Percentiles rank a stretch among this genome's conserved stretches.
Conservation (phyloP, 2,329 filamentous ascomycete genomes). For the Claviceps pusilla region DNA sequence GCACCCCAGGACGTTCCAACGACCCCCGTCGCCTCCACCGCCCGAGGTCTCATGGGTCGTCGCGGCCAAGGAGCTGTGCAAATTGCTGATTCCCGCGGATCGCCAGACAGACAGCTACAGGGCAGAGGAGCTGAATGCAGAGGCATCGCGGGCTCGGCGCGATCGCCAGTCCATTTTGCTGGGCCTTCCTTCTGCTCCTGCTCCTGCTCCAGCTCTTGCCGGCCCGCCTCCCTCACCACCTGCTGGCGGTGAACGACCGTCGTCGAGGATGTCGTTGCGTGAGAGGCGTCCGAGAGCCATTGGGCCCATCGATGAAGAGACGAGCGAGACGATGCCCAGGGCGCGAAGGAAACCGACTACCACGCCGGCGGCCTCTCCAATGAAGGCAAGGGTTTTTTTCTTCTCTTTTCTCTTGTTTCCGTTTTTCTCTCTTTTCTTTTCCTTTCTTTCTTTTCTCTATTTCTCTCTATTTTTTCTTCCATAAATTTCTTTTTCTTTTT, state of each 20-base stretch:
- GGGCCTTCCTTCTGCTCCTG: conserved; percentile 12
- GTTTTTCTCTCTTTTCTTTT: no score
- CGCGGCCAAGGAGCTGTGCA: conserved; percentile 70
- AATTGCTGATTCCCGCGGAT: conserved; percentile 62
- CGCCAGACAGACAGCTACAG: conserved; percentile 63
- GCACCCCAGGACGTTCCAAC: conserved; percentile 8
- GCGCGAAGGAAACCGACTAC: conserved; percentile 49
- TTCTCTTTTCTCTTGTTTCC: no score
- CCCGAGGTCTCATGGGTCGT: conserved; percentile 76
- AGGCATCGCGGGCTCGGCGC: conserved; percentile 45
- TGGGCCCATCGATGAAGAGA: conserved; percentile 35
- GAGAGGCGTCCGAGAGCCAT: conserved; percentile 49
- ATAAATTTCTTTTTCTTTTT: no score
- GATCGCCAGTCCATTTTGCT: conserved; percentile 45
- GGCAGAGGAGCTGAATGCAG: conserved; percentile 62
- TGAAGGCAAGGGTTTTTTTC: conserved; percentile 13
- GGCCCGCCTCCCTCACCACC: conserved; percentile 2
- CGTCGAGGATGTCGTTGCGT: conserved; percentile 55
- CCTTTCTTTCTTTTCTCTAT: no score
- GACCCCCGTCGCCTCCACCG: conserved; percentile 49
- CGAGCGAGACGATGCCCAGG: conserved; percentile 15
- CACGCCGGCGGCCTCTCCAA: conserved; percentile 21
- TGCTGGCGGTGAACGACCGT: conserved; percentile 26
- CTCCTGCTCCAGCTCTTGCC: background rate
- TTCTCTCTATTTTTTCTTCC: no score